A percentile compares a stretch with the other conserved stretches of the same genome.
phyloP scores from a whole-genome alignment of 805 yeast genomes.

The Monosporozyma unispora region DNA sequence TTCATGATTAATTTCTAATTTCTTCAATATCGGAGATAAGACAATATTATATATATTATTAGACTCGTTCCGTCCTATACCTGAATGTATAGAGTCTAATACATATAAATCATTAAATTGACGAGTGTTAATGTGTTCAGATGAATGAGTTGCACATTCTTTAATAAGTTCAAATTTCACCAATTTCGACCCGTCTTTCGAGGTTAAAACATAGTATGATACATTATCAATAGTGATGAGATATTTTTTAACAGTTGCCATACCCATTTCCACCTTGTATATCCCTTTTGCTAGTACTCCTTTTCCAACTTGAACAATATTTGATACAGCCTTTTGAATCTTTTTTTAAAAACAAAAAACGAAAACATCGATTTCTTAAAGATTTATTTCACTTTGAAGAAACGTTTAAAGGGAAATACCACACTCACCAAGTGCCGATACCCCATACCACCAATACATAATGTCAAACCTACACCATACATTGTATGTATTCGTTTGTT shows the following conservation, averaged over 20 bases:
- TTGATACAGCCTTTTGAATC: neutral
- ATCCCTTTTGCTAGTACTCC: neutral
- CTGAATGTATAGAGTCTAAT: conserved; percentile 32
- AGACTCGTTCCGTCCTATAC: conserved; percentile 27
- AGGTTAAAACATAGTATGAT: conserved; percentile 1
- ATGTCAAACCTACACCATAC: neutral
- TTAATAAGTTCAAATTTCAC: conserved; percentile 6
- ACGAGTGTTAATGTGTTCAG: neutral
- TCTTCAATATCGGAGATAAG: conserved; percentile 39
- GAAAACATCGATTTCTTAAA: no score
- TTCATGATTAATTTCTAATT: conserved; percentile 30
- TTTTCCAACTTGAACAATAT: neutral
- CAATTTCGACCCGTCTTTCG: conserved; percentile 9
- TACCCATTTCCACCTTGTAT: neutral
- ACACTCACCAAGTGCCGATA: neutral
- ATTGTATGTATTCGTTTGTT: conserved; percentile 2
- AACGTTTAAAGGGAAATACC: no score
- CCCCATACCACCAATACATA: neutral
- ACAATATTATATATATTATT: conserved; percentile 36
- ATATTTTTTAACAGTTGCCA: neutral
- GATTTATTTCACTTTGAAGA: no score
- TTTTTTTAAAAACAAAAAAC: no score
- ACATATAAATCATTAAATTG: conserved; percentile 15
- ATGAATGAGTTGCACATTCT: neutral
- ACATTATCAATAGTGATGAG: neutral